Evolutionary conservation across 2,329 filamentous ascomycete species (phyloP), one percentile per base, ranked within the genome.

Genomic region (Calonectria leucothoes): DNA sequence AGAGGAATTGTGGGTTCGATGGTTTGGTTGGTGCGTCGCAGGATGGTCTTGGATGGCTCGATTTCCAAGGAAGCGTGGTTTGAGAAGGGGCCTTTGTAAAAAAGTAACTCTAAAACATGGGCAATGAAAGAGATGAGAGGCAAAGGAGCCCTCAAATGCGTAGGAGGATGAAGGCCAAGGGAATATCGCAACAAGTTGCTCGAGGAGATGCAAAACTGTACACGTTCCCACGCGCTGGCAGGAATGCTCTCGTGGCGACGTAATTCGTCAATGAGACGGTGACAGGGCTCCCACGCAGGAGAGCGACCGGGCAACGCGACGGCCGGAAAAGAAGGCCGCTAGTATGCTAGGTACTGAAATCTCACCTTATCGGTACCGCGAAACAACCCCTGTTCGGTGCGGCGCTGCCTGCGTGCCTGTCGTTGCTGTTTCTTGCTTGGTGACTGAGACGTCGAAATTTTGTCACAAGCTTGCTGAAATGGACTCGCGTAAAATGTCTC

Each of bases 351-450:
- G 77, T 72, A 77, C 76, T 74, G 78, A 75, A 74, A 74, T 79
- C 72, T 79, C 73, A 75, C 74, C 75, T 78, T 79, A 75, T 75
- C 70, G 67, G 67, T 45, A 68, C 64, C 64, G 74, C 75, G 76
- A 79, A 80, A 76, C 73, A 75, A 39, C 71, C 67, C 75, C 68
- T 72, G 70, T 51, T 65, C 70, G 20, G 65, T n/a, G 27, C 27
- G 66, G 20, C 65, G 55, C 39, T 48, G 39, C 76, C 68, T 72
- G 66, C 71, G 61, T 72, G 70, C 65, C 70, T 72, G 57, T 72
- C 27, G 51, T 23, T 72, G 66, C 27, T 35, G 29, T 64, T 69
- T 48, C 39, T 48, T 64, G 20, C 37, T 64, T 55, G 20, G 17
- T 29, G 25, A 48, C 70, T 69, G 66, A 72, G 70, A 66, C 49